Percentiles rank a stretch among this genome's conserved stretches.
These are phyloP conservation scores for Acacia pycnantha DNA, from an alignment of 331 rosid species.

Conservation along the genomic window DNA sequence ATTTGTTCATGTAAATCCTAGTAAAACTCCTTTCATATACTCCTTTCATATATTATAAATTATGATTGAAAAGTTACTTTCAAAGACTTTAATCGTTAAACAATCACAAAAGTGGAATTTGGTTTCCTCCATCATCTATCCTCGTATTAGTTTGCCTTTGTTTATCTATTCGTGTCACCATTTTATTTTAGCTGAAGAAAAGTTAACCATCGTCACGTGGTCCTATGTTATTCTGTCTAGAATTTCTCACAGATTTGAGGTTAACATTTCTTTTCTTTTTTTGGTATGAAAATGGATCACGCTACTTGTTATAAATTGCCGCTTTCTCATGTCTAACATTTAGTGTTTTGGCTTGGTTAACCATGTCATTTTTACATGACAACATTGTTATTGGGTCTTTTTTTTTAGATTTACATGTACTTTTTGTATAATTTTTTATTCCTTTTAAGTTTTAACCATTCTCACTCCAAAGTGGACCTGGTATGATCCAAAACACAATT, in stretches of 20 bases:
- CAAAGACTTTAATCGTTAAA: too few relatives aligned
- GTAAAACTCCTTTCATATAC: too few relatives aligned
- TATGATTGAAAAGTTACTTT: too few relatives aligned
- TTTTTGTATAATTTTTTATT: not conserved
- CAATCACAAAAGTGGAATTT: not conserved
- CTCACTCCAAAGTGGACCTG: conserved; percentile 39
- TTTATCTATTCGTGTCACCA: conserved; percentile 5
- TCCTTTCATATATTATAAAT: too few relatives aligned
- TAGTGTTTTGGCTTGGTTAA: not conserved
- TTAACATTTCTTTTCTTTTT: too few relatives aligned
- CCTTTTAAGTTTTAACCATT: conserved; percentile 21
- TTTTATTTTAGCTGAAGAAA: conserved; percentile 8
- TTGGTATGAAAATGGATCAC: not conserved
- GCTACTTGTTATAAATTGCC: not conserved
- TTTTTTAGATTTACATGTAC: not conserved
- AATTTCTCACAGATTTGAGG: not conserved
- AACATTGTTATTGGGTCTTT: not conserved
- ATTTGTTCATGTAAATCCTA: too few relatives aligned
- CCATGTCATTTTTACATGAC: not conserved
- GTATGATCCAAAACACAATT: conserved; percentile 23
- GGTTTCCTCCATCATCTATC: conserved; percentile 6
- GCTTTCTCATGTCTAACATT: not conserved
- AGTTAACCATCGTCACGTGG: conserved; percentile 40
- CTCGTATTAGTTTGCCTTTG: not conserved
- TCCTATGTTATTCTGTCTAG: conserved; percentile 35